Evolutionary conservation across 2,329 filamentous ascomycete genomes (phyloP).

Genomic region (Scopulariopsis brevicaulis): DNA sequence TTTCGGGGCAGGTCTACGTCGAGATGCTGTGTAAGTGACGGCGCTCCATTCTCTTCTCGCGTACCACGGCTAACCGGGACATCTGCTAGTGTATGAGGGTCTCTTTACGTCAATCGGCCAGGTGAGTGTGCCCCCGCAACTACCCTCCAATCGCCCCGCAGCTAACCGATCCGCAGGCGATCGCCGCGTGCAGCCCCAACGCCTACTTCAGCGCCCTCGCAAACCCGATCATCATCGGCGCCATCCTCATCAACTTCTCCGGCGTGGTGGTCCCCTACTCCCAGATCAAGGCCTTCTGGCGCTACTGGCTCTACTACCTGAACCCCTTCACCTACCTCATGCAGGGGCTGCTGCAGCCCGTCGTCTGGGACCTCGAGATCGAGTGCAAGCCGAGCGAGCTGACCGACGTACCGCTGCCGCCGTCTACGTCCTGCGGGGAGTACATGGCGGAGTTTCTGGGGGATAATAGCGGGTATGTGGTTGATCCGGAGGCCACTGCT

Average conservation of each 20-base stretch:
- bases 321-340: conserved; percentile 54
- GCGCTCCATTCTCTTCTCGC: too few relatives aligned
- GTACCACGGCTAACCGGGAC: too few relatives aligned
- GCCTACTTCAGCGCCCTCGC: conserved; percentile 46
- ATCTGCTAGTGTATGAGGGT: conserved; percentile 45
- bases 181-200: conserved; percentile 52
- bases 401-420: conserved; percentile 36
- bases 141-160: too few relatives aligned
- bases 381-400: conserved; percentile 35
- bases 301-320: conserved; percentile 50
- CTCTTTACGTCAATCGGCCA: conserved; percentile 51
- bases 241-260: conserved; percentile 55
- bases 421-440: conserved; percentile 39
- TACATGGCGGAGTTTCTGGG: conserved; percentile 44
- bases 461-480: conserved; percentile 35
- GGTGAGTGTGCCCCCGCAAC: conserved; percentile 18
- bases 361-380: conserved; percentile 32
- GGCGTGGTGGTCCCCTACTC: conserved; percentile 61
- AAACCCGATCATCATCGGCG: conserved; percentile 42
- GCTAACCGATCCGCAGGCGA: too few relatives aligned
- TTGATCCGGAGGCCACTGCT: conserved; percentile 45
- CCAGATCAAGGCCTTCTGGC: conserved; percentile 55
- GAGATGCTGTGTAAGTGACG: conserved; percentile 10
- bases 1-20: conserved; percentile 40
- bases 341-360: conserved; percentile 40